A percentile compares a stretch with the other conserved stretches of the same genome.
Conservation (phyloP, 2,329 filamentous ascomycete genomes). For the Scopulariopsis brevicaulis region DNA sequence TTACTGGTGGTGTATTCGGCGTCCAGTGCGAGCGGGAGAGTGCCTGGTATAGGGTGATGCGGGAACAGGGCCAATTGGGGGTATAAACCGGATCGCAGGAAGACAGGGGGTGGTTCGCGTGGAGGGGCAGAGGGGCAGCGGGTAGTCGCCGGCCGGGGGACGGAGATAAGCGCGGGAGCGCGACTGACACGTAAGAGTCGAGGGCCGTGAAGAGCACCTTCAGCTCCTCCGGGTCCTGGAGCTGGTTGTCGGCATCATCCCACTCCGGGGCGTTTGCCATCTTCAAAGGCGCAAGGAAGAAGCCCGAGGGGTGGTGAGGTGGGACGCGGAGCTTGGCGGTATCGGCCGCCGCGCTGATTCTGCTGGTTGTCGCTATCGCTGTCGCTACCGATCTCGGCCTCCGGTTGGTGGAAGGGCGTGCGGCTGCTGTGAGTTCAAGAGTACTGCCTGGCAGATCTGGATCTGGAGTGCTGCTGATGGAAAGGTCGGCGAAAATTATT, state of each 20-base stretch:
- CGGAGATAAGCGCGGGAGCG: not conserved
- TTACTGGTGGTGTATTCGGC: not conserved
- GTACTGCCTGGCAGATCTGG: no score
- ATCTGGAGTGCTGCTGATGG: not conserved
- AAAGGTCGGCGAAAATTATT: not conserved
- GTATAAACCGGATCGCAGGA: not conserved
- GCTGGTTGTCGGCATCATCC: constrained; percentile 6
- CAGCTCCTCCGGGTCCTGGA: constrained; percentile 63
- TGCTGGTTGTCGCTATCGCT: not conserved
- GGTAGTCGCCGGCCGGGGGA: not conserved
- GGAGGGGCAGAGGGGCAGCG: not conserved
- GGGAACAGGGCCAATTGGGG: not conserved
- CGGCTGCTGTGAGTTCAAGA: no score
- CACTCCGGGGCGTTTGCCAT: constrained; percentile 4
- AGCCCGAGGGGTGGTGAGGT: not conserved
- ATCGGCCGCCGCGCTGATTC: not conserved
- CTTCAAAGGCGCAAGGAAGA: not conserved
- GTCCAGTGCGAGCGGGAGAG: not conserved
- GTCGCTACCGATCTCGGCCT: not conserved
- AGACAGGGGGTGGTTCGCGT: not conserved
- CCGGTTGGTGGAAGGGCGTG: not conserved
- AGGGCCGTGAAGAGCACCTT: constrained; percentile 70
- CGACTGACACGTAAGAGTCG: constrained; percentile 77
- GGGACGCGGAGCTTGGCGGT: not conserved
- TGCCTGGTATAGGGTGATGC: not conserved